These are phyloP conservation scores for Blepharisma stoltei DNA, from an alignment of 73 alveolate species.

Conservation along the genomic window DNA sequence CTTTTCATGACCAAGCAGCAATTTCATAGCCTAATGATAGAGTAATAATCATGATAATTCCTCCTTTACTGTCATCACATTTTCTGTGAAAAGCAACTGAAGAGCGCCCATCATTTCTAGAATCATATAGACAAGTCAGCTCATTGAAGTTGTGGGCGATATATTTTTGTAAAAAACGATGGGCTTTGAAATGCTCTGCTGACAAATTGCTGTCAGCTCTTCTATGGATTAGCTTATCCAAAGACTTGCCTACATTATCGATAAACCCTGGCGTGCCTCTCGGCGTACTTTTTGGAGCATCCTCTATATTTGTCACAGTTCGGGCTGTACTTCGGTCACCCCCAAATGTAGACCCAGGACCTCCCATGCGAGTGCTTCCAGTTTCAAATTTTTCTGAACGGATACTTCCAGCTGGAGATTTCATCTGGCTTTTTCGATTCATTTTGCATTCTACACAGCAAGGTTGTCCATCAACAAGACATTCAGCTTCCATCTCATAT, in stretches of 20 bases:
- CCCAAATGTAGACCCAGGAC: too few species aligned
- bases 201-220: background rate
- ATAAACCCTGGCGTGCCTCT: background rate
- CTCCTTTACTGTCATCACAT: background rate
- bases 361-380: too few species aligned
- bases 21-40: constrained; percentile 1
- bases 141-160: background rate
- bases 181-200: constrained; percentile 4
- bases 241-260: background rate
- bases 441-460: background rate
- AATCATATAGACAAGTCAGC: background rate
- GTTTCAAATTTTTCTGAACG: background rate
- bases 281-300: background rate
- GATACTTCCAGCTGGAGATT: constrained; percentile 16
- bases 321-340: background rate
- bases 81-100: background rate
- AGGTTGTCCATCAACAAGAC: constrained; percentile 3
- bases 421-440: background rate
- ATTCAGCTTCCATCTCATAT: constrained; percentile 4
- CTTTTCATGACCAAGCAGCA: constrained; percentile 10
- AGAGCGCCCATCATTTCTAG: background rate
- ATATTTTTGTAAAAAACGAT: constrained; percentile 5
- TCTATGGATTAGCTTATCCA: background rate
- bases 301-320: background rate
- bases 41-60: background rate